Percentiles rank a stretch among this genome's conserved stretches.
Evolutionary conservation across 495 filamentous ascomycete species (phyloP).

Genomic region (Xylaria sp.): DNA sequence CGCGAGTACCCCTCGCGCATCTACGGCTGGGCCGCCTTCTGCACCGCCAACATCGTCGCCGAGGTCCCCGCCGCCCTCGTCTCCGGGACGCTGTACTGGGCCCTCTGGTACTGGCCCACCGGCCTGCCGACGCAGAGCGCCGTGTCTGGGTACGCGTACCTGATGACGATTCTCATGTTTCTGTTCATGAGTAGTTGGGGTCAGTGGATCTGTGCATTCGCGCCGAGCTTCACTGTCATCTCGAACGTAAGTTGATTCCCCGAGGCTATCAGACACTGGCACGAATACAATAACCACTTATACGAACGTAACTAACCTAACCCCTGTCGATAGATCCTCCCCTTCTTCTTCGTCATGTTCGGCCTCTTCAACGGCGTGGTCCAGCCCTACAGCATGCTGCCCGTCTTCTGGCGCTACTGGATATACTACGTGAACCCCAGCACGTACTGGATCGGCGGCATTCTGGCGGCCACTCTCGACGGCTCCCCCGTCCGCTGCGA

Average conservation of each 20-base stretch:
- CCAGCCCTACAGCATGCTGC: constrained; percentile 63
- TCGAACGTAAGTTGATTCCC: constrained; percentile 58
- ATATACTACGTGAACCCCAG: constrained; percentile 75
- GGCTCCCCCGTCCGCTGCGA: constrained; percentile 64
- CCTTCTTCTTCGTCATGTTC: constrained; percentile 84
- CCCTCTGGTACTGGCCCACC: constrained; percentile 80
- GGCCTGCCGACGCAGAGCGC: constrained; percentile 70
- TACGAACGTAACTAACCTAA: not conserved
- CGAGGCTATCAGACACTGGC: not conserved
- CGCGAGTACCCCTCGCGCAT: constrained; percentile 79
- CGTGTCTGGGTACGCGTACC: constrained; percentile 79
- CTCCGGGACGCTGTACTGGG: constrained; percentile 70
- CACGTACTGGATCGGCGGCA: constrained; percentile 77
- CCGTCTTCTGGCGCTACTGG: constrained; percentile 82
- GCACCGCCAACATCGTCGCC: constrained; percentile 73
- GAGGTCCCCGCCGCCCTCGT: constrained; percentile 79
- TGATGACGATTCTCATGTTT: constrained; percentile 85
- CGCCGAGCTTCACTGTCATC: constrained; percentile 81
- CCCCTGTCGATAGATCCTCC: constrained; percentile 53
- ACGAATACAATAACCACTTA: too few species aligned
- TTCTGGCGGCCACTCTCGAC: constrained; percentile 68
- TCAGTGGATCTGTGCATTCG: constrained; percentile 85
- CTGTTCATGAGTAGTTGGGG: constrained; percentile 80
- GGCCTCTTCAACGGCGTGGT: constrained; percentile 79
- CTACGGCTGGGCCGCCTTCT: constrained; percentile 86